Conservation (phyloP, 805 yeast genomes). For the Schizosaccharomyces octosporus region DNA sequence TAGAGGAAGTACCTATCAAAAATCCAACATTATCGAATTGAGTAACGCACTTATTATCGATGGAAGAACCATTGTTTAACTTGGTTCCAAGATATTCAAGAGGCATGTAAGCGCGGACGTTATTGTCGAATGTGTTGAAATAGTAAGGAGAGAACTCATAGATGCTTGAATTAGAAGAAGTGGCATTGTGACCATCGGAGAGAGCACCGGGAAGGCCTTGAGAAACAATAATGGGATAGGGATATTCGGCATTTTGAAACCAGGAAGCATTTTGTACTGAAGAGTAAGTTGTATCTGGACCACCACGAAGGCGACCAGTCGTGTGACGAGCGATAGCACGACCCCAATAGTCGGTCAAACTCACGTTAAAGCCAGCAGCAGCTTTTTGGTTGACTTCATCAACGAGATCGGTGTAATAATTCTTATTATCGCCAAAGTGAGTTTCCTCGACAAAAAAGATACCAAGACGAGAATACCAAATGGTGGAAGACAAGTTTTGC, state of each 20-base stretch:
- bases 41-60: conserved; percentile 23
- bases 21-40: conserved; percentile 63
- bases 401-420: conserved; percentile 15
- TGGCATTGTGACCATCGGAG: conserved; percentile 27
- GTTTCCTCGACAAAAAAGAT: conserved; percentile 12
- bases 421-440: not conserved
- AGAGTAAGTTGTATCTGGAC: conserved; percentile 36
- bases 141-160: conserved; percentile 31
- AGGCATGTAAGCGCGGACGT: conserved; percentile 38
- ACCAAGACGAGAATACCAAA: conserved; percentile 14
- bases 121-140: conserved; percentile 73
- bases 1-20: conserved; percentile 37
- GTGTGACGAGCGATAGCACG: conserved; percentile 49
- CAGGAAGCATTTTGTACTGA: conserved; percentile 35
- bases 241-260: conserved; percentile 39
- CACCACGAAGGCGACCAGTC: conserved; percentile 34
- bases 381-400: conserved; percentile 27
- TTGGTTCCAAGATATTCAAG: conserved; percentile 46
- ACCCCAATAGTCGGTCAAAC: conserved; percentile 62
- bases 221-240: conserved; percentile 42
- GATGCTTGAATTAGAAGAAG: conserved; percentile 41
- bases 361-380: conserved; percentile 39
- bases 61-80: conserved; percentile 28
- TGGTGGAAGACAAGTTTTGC: conserved; percentile 9
- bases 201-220: conserved; percentile 26